Evolutionary conservation across 176 grass and related monocot genomes (phyloP), one percentile per base, ranked within the genome.

Genomic region (Avena sativa): DNA sequence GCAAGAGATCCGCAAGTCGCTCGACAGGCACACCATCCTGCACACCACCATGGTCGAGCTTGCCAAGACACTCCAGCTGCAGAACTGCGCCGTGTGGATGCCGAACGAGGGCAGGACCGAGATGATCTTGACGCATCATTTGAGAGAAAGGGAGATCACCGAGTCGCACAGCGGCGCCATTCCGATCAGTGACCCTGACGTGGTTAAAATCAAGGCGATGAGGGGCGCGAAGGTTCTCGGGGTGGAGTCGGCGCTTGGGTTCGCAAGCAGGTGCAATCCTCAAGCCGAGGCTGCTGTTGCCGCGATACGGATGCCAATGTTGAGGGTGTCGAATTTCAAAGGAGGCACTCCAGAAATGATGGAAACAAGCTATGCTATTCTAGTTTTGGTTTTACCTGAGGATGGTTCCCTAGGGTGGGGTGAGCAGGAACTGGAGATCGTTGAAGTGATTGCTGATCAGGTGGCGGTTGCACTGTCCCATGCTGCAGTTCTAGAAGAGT

Each of bases 41-140:
- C 92, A 94, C 81, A 94, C 88, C 36, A 97, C 95, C 79, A 85
- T 97, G 92, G 90, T 97, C 25, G 84, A 97, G 72, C 90, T 97
- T 20, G 94, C 95, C 9, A 91, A 94, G 58, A 82, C 92, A 1
- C 74, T 97, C 40, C 69, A 91, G 12, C 77, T 97, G 47, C 88
- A 91, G 82, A 94, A 97, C 20, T 97, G 95, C 61, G 92, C 95
- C 14, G 92, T 97, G 1, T 97, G 95, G 95, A 97, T 97, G 95
- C 90, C 88, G 0, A 48, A 89, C 25, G 92, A 92, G 43, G 85
- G 43, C 64, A 84, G 77, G 71, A 87, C 58, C 20, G 46, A 85
- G 46, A 94, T 97, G 95, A 77, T 92, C 69, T 11, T 97, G 38
- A 94, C 92, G 11, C 95, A 97, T 87, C 88, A 97, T 47, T 58